Base-by-base conservation (phyloP, 208 protist genomes). In the Histomonas meleagridis region DNA sequence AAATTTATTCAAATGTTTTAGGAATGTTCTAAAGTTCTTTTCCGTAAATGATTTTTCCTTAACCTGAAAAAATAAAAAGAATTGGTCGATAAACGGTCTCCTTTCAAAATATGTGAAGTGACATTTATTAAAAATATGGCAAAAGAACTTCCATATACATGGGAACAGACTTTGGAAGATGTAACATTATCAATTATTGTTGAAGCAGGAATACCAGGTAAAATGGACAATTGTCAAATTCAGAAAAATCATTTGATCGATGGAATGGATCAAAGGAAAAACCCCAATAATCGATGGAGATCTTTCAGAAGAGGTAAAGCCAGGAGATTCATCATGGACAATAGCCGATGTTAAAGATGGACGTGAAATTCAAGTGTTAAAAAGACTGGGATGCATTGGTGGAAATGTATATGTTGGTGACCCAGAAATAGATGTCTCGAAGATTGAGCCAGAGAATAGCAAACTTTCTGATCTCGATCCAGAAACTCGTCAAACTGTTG, bases 131-230 rank as follows among this genome's bases (percentile, higher is more conserved):
- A n/a, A n/a, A n/a, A n/a, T n/a, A n/a, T n/a, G n/a, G n/a, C n/a
- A n/a, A n/a, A n/a, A n/a, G n/a, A n/a, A n/a, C n/a, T 51, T n/a
- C 43, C 43, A 43, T 91, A 91, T 32, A 65, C 55, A 70, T 91
- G 86, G 86, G 55, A 60, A 43, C 86, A 91, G 35, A 91, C 86
- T n/a, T 53, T 91, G 1, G 35, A 91, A 91, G 86, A 91, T 91
- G 86, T 91, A 35, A 65, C 49, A 32, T 48, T 91, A 32, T 65
- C 32, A 18, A 26, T 91, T 18, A 43, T 46, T 43, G 55, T 91
- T 70, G 53, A 60, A 48, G 18, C 53, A 35, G 38, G 38, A 5
- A 51, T 38, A 49, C 49, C 49, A 70, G 53, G 51, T 2, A 91
- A 60, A 91, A 65, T 69, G 49, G 49, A 69, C 18, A 91, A 60